Evolutionary conservation across 345 rosid genomes (phyloP), one percentile per base, ranked within the genome.

Genomic region (Clausena lansium): DNA sequence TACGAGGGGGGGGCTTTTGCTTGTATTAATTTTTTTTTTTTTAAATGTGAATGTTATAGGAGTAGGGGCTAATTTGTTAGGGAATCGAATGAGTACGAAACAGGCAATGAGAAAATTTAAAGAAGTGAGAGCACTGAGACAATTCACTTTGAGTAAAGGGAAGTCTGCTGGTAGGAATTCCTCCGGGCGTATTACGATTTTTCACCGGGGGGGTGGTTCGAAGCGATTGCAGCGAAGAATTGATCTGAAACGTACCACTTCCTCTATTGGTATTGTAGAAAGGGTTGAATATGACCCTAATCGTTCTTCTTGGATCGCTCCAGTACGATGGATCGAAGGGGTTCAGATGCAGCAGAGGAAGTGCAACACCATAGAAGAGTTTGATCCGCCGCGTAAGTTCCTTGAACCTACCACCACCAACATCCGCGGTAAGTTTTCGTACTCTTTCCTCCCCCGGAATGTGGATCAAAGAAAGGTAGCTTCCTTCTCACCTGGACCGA

Each of bases 181-280:
- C 19, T 32, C 74, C 35, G 79, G 82, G 64, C 85, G 80, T 33
- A 79, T 76, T 58, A 82, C 80, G 55, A 45, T 66, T 36, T 82
- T 70, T 54, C 82, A 79, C 65, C 66, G 80, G 68, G 85, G 82
- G 65, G 85, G 82, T 38, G 85, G 85, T 55, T 70, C 80, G 62
- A 82, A 82, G 75, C 71, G 80, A 71, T 65, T 76, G 74, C 35
- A 79, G 19, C 30, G 80, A 39, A 70, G 35, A 57, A 71, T 82
- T 66, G 82, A 79, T 57, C 64, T 70, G 15, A 82, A 82, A 67
- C 33, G 82, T 35, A 76, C 52, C 57, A 79, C 85, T 35, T 24
- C 80, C 7, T 70, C 77, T 54, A 76, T 79, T 59, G 85, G 85
- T 9, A 25, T 82, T 41, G 76, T 82, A 14, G 82, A 82, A 66